These are phyloP conservation scores for Salix caprea DNA, from an alignment of 345 rosid species.

Conservation along the genomic window DNA sequence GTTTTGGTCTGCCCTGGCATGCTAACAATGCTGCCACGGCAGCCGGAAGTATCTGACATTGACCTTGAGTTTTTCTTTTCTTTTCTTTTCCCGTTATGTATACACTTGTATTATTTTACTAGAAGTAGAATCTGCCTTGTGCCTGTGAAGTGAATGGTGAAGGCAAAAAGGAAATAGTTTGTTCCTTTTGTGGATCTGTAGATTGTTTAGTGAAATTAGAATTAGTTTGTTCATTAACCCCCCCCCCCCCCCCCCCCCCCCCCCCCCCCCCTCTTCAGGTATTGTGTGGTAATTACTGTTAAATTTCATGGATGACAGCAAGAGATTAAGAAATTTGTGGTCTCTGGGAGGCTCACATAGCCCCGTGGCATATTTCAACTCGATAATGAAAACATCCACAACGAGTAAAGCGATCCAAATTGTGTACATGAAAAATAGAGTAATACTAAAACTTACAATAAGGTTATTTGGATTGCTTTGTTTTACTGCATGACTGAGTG, in stretches of 20 bases:
- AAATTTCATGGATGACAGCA: neutral
- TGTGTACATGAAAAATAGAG: neutral
- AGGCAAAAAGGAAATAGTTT: neutral
- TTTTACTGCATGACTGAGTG: neutral
- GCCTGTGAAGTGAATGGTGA: conserved; percentile 18
- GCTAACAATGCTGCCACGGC: conserved; percentile 31
- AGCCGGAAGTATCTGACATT: conserved; percentile 20
- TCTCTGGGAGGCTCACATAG: neutral
- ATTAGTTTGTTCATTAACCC: neutral
- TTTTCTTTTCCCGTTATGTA: neutral
- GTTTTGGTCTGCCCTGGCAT: conserved; percentile 26
- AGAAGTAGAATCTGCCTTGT: conserved; percentile 26
- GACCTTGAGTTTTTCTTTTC: neutral
- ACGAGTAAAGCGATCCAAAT: neutral
- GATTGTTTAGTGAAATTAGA: neutral
- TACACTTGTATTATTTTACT: conserved; percentile 10
- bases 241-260: too few relatives aligned
- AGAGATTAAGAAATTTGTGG: neutral
- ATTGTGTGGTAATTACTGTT: neutral
- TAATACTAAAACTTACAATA: neutral
- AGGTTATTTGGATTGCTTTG: neutral
- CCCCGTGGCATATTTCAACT: neutral
- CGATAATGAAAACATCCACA: neutral
- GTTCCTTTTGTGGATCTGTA: neutral
- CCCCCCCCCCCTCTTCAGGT: neutral